phyloP scores from a whole-genome alignment of 352 stramenopile species.

The Albugo candida region DNA sequence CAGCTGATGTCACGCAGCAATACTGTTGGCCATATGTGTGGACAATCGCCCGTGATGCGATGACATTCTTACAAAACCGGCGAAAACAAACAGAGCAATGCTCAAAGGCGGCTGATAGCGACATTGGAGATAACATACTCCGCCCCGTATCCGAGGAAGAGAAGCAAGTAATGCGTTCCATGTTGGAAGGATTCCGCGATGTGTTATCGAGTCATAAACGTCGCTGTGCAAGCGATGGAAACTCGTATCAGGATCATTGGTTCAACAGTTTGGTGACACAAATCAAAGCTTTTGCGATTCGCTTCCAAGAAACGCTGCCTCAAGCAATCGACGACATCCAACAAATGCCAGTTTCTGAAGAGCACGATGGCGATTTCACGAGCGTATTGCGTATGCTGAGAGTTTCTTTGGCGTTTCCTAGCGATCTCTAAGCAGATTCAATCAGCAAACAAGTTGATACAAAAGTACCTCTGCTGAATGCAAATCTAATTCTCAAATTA shows the following conservation, averaged over 20 bases:
- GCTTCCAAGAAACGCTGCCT: constrained; percentile 34
- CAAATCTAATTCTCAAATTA: background rate
- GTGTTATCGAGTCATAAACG: constrained; percentile 59
- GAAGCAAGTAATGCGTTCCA: constrained; percentile 20
- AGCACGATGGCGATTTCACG: constrained; percentile 41
- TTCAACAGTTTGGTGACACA: constrained; percentile 46
- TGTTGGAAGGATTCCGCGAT: constrained; percentile 40
- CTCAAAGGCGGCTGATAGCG: constrained; percentile 15
- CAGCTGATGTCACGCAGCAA: constrained; percentile 56
- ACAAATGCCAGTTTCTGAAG: constrained; percentile 26
- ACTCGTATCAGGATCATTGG: constrained; percentile 65
- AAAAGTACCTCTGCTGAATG: too few species aligned
- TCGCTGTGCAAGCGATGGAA: constrained; percentile 47
- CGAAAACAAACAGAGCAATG: constrained; percentile 5
- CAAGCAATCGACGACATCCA: constrained; percentile 28
- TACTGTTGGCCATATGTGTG: constrained; percentile 81
- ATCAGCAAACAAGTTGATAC: too few species aligned
- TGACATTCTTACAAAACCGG: constrained; percentile 31
- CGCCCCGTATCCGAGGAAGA: constrained; percentile 15
- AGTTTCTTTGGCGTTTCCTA: too few species aligned
- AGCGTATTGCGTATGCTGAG: constrained; percentile 18
- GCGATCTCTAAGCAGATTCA: too few species aligned
- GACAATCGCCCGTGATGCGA: constrained; percentile 53
- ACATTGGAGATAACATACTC: constrained; percentile 22
- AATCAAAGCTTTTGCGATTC: constrained; percentile 32